Evolutionary conservation across 805 yeast genomes (phyloP), one percentile per base, ranked within the genome.

Genomic region (Schizosaccharomyces japonicus): DNA sequence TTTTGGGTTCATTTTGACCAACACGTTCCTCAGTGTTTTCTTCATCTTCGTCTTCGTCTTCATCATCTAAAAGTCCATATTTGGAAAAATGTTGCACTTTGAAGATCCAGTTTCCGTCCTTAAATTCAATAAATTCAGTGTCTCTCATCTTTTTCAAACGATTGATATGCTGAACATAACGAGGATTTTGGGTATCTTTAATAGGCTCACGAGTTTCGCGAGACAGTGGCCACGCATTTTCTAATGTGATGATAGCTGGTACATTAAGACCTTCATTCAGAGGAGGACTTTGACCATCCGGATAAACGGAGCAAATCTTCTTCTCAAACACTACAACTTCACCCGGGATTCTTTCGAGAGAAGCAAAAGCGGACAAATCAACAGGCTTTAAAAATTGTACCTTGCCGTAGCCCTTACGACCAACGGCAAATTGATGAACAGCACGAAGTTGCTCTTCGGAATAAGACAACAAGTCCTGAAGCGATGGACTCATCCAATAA

Each of bases 11-110:
- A 36, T n/a, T n/a, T 36, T 7, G 23, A n/a, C n/a, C n/a, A n/a
- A n/a, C n/a, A n/a, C n/a, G n/a, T 19, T 36, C 42, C 17, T 21
- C 5, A 4, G 17, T 36, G 15, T 4, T 6, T 6, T 65, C 67
- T 52, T 75, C 83, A 39, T 72, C 67, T 7, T 52, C 54, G 33
- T 70, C 71, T 11, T 66, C 76, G 36, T 69, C 74, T 21, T 69
- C 75, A 25, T 77, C 82, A 52, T 76, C 80, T 15, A 78, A 69
- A 33, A 90, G 62, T 5, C 96, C 96, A 95, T 95, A 90, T 4
- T 80, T 73, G 64, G 94, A 83, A 57, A 90, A 90, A 64, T 90
- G 98, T 54, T 79, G 75, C 15, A 58, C 56, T 34, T 53, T 56
- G 53, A 66, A 66, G 10, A 60, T 59, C 66, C 66, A 66, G 3